Percentiles rank a stretch among this genome's conserved stretches.
These are phyloP conservation scores for Lanzia echinophila DNA, from an alignment of 2,329 filamentous ascomycete genomes.

Conservation along the genomic window DNA sequence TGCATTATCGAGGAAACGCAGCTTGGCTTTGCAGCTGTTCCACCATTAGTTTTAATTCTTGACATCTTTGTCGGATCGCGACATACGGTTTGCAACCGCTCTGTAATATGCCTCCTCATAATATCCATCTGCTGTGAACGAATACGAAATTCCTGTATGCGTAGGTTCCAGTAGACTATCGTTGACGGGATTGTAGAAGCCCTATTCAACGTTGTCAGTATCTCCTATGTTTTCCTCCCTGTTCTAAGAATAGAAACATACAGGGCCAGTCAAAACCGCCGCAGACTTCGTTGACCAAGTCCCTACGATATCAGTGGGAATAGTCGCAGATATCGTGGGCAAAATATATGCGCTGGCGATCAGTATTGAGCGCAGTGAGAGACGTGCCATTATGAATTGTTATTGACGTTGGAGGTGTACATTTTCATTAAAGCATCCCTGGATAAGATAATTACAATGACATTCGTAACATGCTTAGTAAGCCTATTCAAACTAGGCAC, in stretches of 20 bases:
- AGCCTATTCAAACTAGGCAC: too few species aligned
- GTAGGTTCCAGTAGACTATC: constrained; percentile 61
- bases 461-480: constrained; percentile 2
- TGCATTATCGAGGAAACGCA: constrained; percentile 63
- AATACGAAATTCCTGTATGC: constrained; percentile 65
- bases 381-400: constrained; percentile 25
- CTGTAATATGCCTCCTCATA: constrained; percentile 67
- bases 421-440: not conserved
- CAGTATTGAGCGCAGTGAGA: constrained; percentile 33
- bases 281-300: constrained; percentile 68
- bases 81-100: constrained; percentile 60
- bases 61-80: not conserved
- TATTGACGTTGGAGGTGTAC: constrained; percentile 6
- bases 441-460: constrained; percentile 4
- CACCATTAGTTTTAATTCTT: constrained; percentile 7
- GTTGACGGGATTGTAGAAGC: constrained; percentile 61
- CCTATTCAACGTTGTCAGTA: constrained; percentile 36
- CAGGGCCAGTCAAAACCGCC: constrained; percentile 61
- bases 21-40: constrained; percentile 47
- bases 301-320: constrained; percentile 48
- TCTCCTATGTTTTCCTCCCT: constrained; percentile 12
- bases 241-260: constrained; percentile 37
- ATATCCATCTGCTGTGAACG: constrained; percentile 60
- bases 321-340: constrained; percentile 33
- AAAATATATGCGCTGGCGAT: constrained; percentile 24